A percentile compares a stretch with the other conserved stretches of the same genome.
These are phyloP conservation scores for Daldinia sp. DNA, from an alignment of 2,329 filamentous ascomycete genomes.

Conservation along the genomic window DNA sequence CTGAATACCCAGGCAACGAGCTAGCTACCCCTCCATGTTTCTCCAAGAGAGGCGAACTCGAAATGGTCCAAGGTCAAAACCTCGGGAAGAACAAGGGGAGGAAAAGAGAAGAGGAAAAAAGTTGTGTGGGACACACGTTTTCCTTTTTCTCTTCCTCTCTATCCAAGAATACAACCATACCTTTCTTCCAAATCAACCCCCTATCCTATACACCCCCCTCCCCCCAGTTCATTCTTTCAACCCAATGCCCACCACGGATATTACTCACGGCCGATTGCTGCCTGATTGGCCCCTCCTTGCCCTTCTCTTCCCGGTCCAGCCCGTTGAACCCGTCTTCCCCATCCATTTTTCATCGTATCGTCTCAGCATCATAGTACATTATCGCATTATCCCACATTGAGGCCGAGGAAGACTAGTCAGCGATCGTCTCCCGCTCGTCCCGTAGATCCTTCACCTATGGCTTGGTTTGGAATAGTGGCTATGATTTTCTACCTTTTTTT, in stretches of 20 bases:
- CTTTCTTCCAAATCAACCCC: slow-evolving; percentile 4
- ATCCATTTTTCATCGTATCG: slow-evolving; percentile 32
- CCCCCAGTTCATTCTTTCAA: slow-evolving; percentile 28
- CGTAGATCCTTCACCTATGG: slow-evolving; percentile 37
- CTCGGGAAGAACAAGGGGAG: not conserved
- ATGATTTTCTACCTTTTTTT: slow-evolving; percentile 13
- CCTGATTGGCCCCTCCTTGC: slow-evolving; percentile 42
- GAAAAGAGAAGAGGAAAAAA: slow-evolving; percentile 6
- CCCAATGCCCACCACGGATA: slow-evolving; percentile 36
- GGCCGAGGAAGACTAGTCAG: slow-evolving; percentile 12
- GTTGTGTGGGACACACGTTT: slow-evolving; percentile 4
- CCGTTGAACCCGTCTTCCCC: slow-evolving; percentile 15
- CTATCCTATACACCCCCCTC: slow-evolving; percentile 7
- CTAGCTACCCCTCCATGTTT: slow-evolving; percentile 26
- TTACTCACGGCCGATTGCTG: slow-evolving; percentile 41
- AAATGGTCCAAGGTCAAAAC: slow-evolving; percentile 4
- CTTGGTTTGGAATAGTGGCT: slow-evolving; percentile 29
- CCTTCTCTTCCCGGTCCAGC: slow-evolving; percentile 18
- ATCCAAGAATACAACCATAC: not conserved
- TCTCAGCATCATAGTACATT: slow-evolving; percentile 35
- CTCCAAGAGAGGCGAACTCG: slow-evolving; percentile 3
- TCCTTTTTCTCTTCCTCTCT: not conserved
- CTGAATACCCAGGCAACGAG: slow-evolving; percentile 23
- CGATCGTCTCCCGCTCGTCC: slow-evolving; percentile 33
- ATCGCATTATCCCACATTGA: slow-evolving; percentile 10